Evolutionary conservation across 495 filamentous ascomycete species (phyloP).

Genomic region (Sphaerosporella brunnea): DNA sequence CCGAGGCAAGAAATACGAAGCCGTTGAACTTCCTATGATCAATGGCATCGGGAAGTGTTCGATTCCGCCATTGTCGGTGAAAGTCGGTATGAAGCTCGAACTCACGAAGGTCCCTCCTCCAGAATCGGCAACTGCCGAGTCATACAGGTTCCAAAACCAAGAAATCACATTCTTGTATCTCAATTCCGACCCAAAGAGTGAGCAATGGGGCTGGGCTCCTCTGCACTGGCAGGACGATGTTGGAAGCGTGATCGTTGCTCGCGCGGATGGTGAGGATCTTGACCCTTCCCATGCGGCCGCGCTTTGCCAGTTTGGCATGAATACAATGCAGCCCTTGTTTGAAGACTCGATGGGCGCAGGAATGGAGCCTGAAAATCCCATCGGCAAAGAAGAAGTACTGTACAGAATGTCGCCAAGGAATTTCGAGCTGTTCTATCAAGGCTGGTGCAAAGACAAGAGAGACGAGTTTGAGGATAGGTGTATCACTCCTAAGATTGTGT

Average conservation of each 20-base stretch:
- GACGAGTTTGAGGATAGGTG: neutral
- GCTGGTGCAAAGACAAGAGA: constrained; percentile 4
- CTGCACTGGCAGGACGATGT: constrained; percentile 6
- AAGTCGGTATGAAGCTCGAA: constrained; percentile 5
- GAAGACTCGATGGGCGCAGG: constrained; percentile 7
- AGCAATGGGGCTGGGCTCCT: constrained; percentile 14
- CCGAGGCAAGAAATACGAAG: constrained; percentile 19
- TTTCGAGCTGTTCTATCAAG: constrained; percentile 9
- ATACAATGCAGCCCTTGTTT: constrained; percentile 8
- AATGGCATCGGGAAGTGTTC: neutral
- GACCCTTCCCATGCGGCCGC: constrained; percentile 10
- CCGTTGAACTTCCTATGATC: constrained; percentile 8
- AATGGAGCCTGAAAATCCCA: constrained; percentile 7
- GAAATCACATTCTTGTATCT: constrained; percentile 13
- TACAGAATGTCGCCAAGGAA: constrained; percentile 3
- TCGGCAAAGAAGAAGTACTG: constrained; percentile 8
- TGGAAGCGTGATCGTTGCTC: constrained; percentile 16
- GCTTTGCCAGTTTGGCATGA: constrained; percentile 9
- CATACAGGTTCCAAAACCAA: constrained; percentile 5
- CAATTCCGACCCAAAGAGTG: neutral
- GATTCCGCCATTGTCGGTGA: constrained; percentile 2
- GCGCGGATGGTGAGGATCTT: constrained; percentile 6
- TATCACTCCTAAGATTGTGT: neutral
- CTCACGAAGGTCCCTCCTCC: constrained; percentile 1
- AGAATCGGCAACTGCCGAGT: neutral